phyloP scores from a whole-genome alignment of 192 early-diverging fungal species.

The Coemansia sp. region DNA sequence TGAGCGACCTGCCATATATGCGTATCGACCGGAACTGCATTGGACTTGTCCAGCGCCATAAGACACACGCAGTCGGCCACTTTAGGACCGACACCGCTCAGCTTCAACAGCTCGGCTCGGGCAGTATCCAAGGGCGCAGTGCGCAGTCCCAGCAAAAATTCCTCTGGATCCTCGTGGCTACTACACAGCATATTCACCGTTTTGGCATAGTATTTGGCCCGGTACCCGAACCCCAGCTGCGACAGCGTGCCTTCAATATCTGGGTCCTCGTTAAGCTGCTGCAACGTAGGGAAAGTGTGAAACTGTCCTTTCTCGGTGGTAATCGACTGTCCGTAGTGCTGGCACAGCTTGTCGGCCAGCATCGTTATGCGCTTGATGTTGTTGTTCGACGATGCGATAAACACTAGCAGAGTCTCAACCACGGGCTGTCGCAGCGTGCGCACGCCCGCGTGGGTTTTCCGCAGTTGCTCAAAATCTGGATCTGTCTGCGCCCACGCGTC shows the following conservation, averaged over 20 bases:
- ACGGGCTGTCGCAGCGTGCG: slow-evolving; percentile 82
- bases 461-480: slow-evolving; percentile 59
- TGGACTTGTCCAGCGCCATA: slow-evolving; percentile 84
- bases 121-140: slow-evolving; percentile 52
- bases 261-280: slow-evolving; percentile 48
- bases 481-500: slow-evolving; percentile 61
- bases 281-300: slow-evolving; percentile 70
- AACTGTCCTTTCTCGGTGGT: slow-evolving; percentile 42
- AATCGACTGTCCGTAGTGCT: slow-evolving; percentile 21
- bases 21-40: slow-evolving; percentile 86
- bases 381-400: slow-evolving; percentile 94
- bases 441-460: slow-evolving; percentile 59
- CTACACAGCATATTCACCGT: slow-evolving; percentile 59
- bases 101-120: slow-evolving; percentile 58
- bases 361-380: slow-evolving; percentile 88
- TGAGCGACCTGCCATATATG: slow-evolving; percentile 96
- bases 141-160: slow-evolving; percentile 68
- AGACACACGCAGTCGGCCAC: slow-evolving; percentile 96
- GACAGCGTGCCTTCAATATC: slow-evolving; percentile 67
- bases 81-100: slow-evolving; percentile 90
- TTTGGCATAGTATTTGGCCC: slow-evolving; percentile 86
- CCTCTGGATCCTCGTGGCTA: slow-evolving; percentile 53
- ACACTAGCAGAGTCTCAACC: slow-evolving; percentile 81
- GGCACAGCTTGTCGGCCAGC: slow-evolving; percentile 44
- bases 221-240: slow-evolving; percentile 88